Evolutionary conservation across 257 asterid species (phyloP).

Genomic region (Orobanche coerulescens): DNA sequence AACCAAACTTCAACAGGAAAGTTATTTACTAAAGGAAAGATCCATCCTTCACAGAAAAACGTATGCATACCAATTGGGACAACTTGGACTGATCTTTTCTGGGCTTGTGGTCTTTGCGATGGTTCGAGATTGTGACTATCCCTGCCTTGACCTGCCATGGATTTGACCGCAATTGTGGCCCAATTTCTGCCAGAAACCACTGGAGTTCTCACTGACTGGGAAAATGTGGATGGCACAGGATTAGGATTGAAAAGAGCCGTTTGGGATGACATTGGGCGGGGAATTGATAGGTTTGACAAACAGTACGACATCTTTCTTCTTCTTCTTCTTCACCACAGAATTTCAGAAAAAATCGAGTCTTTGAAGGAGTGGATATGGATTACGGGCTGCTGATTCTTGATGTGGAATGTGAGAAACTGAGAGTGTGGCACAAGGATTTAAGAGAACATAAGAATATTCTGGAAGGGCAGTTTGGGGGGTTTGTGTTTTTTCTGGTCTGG

Average conservation of each 20-base stretch:
- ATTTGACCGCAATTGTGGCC: slow-evolving; percentile 13
- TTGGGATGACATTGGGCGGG: slow-evolving; percentile 21
- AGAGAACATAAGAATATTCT: slow-evolving; percentile 29
- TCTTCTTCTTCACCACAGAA: neutral
- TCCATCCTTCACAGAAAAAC: no score
- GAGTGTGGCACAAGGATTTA: slow-evolving; percentile 10
- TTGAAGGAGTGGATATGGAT: neutral
- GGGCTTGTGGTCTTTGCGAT: slow-evolving; percentile 40
- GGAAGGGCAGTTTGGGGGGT: slow-evolving; percentile 19
- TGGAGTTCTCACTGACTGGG: neutral
- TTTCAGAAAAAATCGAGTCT: neutral
- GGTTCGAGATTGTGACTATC: slow-evolving; percentile 33
- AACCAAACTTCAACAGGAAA: neutral
- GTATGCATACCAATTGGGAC: slow-evolving; percentile 44
- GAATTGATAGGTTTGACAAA: slow-evolving; percentile 29
- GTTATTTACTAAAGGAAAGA: neutral
- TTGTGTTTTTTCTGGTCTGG: slow-evolving; percentile 27
- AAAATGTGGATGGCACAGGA: slow-evolving; percentile 13
- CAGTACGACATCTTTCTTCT: slow-evolving; percentile 32
- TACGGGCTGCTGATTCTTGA: neutral
- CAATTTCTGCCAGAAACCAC: slow-evolving; percentile 5
- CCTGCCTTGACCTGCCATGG: slow-evolving; percentile 33
- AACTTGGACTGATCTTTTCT: slow-evolving; percentile 31
- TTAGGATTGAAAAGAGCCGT: slow-evolving; percentile 7
- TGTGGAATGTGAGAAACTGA: neutral